A percentile compares a stretch with the other conserved stretches of the same genome.
phyloP scores from a whole-genome alignment of 2,329 filamentous ascomycete species.

The Fusarium agapanthi region DNA sequence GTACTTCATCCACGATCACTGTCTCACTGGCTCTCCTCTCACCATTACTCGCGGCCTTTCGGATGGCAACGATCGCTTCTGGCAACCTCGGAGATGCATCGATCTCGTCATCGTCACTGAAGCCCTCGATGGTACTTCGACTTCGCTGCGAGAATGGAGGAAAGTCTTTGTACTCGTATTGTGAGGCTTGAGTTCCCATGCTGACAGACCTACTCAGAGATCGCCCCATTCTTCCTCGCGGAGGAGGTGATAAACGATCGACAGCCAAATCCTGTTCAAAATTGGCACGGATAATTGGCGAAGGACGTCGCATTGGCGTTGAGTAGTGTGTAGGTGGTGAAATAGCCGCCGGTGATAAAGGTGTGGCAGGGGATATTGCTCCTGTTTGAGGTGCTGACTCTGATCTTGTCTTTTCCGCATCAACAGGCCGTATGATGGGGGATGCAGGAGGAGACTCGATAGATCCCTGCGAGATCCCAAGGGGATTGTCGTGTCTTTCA shows the following conservation, averaged over 20 bases:
- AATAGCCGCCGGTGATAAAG: constrained; percentile 37
- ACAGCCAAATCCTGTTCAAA: constrained; percentile 52
- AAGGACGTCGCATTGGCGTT: constrained; percentile 43
- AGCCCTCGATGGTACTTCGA: constrained; percentile 41
- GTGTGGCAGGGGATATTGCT: constrained; percentile 29
- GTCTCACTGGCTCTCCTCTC: constrained; percentile 38
- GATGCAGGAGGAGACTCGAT: constrained; percentile 42
- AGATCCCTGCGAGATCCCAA: constrained; percentile 46
- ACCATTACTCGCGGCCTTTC: constrained; percentile 37
- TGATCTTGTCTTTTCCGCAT: constrained; percentile 33
- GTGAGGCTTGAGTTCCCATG: constrained; percentile 45
- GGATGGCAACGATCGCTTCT: constrained; percentile 46
- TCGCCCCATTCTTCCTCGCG: constrained; percentile 42
- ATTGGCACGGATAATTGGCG: constrained; percentile 48
- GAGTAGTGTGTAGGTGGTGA: constrained; percentile 45
- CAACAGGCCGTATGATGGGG: constrained; percentile 45
- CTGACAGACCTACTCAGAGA: constrained; percentile 49
- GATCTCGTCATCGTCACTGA: constrained; percentile 40
- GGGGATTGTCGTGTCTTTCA: constrained; percentile 42
- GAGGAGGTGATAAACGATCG: constrained; percentile 49
- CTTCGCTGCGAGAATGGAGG: constrained; percentile 50
- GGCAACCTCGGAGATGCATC: constrained; percentile 47
- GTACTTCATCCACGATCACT: constrained; percentile 43
- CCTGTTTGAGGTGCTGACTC: constrained; percentile 42
- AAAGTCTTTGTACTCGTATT: constrained; percentile 48